phyloP scores from a whole-genome alignment of 169 alveolate species.

The Plasmodium yoelii region DNA sequence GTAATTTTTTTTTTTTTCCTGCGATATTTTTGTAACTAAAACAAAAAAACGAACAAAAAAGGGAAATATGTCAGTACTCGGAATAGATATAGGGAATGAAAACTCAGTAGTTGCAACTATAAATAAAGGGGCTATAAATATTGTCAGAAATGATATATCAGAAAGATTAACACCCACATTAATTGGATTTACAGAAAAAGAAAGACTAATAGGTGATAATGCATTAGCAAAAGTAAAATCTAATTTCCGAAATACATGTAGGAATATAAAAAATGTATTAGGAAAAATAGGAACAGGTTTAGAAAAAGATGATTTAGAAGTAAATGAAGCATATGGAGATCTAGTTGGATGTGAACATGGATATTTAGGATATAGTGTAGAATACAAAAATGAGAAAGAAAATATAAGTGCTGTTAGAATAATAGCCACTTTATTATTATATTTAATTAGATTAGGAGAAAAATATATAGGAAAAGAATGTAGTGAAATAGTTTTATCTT shows the following conservation, averaged over 20 bases:
- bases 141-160: constrained; percentile 95
- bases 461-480: constrained; percentile 84
- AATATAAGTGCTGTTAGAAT: constrained; percentile 89
- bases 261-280: constrained; percentile 90
- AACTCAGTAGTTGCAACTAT: constrained; percentile 96
- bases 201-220: constrained; percentile 95
- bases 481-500: constrained; percentile 89
- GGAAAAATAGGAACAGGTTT: constrained; percentile 86
- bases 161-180: constrained; percentile 95
- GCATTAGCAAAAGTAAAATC: constrained; percentile 90
- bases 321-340: constrained; percentile 78
- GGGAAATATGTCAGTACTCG: constrained; percentile 91
- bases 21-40: too few relatives aligned
- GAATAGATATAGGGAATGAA: constrained; percentile 98
- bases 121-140: constrained; percentile 95
- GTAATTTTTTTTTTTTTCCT: too few relatives aligned
- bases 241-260: constrained; percentile 91
- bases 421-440: constrained; percentile 89
- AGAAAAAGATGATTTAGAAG: constrained; percentile 60
- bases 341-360: constrained; percentile 86
- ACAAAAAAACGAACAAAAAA: not conserved
- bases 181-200: constrained; percentile 92
- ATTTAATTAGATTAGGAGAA: constrained; percentile 88
- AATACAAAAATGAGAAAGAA: constrained; percentile 85
- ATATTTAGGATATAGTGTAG: constrained; percentile 84